Evolutionary conservation across 441 rosid genomes (phyloP), one percentile per base, ranked within the genome.

Genomic region (Codiaeum variegatum): DNA sequence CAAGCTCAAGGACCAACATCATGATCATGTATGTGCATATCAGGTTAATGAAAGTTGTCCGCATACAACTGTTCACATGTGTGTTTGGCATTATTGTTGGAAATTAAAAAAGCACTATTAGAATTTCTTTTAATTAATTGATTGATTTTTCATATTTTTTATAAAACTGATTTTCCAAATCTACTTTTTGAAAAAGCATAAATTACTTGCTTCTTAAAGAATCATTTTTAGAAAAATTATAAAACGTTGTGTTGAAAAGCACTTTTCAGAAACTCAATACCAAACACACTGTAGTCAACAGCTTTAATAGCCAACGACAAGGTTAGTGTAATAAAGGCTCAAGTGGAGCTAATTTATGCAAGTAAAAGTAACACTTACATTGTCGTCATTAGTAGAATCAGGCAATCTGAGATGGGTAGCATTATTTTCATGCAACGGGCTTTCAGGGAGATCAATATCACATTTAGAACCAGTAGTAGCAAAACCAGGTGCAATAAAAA

Each of bases 381-480:
- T 75, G 70, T 73, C 82, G 49, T 81, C 73, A 72, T 73, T 74
- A 46, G 72, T 80, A 52, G 76, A 70, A 66, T 86, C 36, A 65
- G 79, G 87, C 71, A 82, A 76, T 69, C 80, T 89, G 71, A 81
- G 72, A 66, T 76, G 72, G 69, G 75, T 75, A 84, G 84, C 79
- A 80, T 81, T 75, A 72, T 66, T 24, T 59, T 76, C 79, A 64
- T 66, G 68, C 9, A 68, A 63, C 21, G 67, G 65, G 79, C 80
- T 75, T 56, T 82, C 81, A 79, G 85, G 85, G 73, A 77, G 78
- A 52, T 77, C 88, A 70, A 73, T 72, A 46, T 80, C 86, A 78
- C 79, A 85, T 69, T 81, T 83, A 64, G 86, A 87, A 76, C 81
- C 79, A 71, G 86, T 86, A 72, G 78, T 78, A 76, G 81, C 79